Conservation (phyloP, 2,329 filamentous ascomycete species). For the Hirsutella thompsonii region DNA sequence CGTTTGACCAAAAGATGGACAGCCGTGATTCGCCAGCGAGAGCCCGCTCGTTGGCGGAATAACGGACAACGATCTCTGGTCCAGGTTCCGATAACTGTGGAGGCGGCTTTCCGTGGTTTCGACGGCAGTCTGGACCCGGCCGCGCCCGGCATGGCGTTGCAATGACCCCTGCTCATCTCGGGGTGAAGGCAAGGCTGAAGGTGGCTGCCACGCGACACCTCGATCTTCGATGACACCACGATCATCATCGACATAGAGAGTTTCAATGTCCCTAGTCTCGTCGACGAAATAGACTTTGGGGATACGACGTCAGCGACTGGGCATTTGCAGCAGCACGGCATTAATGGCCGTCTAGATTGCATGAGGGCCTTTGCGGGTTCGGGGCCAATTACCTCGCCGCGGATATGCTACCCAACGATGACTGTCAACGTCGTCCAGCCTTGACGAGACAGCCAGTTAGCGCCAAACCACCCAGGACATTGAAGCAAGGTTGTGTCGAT, state of each 20-base stretch:
- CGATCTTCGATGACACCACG: not conserved
- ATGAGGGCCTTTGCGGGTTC: not conserved
- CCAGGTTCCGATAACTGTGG: not conserved
- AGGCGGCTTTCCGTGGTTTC: not conserved
- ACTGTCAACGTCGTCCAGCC: not conserved
- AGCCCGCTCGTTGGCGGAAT: not conserved
- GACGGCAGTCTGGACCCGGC: not conserved
- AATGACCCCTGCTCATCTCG: not conserved
- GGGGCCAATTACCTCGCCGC: not conserved
- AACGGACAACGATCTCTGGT: not conserved
- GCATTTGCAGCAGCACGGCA: too few species aligned
- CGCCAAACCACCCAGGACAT: not conserved
- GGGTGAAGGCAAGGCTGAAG: not conserved
- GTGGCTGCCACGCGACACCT: not conserved
- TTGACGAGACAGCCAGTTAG: not conserved
- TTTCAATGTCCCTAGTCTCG: constrained; percentile 1
- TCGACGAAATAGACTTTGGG: constrained; percentile 1
- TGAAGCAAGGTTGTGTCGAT: not conserved
- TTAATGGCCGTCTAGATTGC: not conserved
- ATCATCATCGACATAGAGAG: not conserved
- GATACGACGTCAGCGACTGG: not conserved
- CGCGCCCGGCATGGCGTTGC: not conserved
- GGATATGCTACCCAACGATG: constrained; percentile 1
- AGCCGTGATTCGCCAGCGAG: not conserved
- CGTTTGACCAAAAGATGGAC: not conserved